A percentile compares a stretch with the other conserved stretches of the same genome.
Conservation (phyloP, 345 rosid species). For the Arabidopsis arenosa region DNA sequence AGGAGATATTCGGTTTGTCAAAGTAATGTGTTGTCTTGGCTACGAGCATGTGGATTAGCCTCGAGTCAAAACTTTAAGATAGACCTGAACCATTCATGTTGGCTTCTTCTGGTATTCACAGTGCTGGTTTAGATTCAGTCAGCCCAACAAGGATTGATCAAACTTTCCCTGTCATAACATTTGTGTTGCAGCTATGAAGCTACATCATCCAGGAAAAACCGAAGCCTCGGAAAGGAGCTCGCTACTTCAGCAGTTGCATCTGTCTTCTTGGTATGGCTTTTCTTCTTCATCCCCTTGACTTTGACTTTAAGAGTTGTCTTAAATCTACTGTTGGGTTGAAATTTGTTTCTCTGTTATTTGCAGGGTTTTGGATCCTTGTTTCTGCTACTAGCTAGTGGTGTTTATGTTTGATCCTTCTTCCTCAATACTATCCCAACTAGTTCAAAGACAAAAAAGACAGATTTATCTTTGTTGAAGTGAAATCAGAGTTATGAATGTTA, state of each 20-base stretch:
- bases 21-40: background rate
- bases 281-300: background rate
- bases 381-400: slow-evolving; percentile 83
- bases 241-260: slow-evolving; percentile 77
- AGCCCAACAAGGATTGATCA: slow-evolving; percentile 3
- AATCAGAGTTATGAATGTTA: slow-evolving; percentile 25
- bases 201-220: slow-evolving; percentile 76
- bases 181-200: slow-evolving; percentile 74
- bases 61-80: background rate
- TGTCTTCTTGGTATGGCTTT: slow-evolving; percentile 68
- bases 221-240: slow-evolving; percentile 76
- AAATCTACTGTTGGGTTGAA: slow-evolving; percentile 4
- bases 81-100: background rate
- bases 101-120: background rate
- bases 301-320: slow-evolving; percentile 7
- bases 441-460: background rate
- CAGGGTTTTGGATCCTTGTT: slow-evolving; percentile 98
- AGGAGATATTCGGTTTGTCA: background rate
- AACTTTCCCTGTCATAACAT: background rate
- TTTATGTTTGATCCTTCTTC: slow-evolving; percentile 65
- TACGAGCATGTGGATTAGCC: slow-evolving; percentile 12
- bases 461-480: slow-evolving; percentile 10
- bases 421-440: slow-evolving; percentile 16
- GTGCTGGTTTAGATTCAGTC: background rate
- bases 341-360: slow-evolving; percentile 26